These are phyloP conservation scores for Leishmania aethiopica DNA, from an alignment of 208 protist genomes.

Conservation along the genomic window DNA sequence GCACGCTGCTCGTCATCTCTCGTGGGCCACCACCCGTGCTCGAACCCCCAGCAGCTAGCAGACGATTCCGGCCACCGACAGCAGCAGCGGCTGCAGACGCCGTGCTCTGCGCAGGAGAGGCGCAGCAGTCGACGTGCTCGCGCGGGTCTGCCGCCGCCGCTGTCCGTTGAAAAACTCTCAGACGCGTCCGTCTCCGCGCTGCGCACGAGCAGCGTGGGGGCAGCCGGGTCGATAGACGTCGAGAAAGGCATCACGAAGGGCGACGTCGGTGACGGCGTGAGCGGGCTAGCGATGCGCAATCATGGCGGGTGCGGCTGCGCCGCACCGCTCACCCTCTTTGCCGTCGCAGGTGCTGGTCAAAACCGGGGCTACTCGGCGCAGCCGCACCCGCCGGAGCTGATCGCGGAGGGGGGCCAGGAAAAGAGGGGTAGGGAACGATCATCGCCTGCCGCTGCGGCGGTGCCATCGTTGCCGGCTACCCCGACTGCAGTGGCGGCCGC, in stretches of 20 bases:
- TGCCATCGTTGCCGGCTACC: background rate
- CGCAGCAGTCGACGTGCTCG: constrained; percentile 2
- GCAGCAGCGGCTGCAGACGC: background rate
- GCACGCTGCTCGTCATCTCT: background rate
- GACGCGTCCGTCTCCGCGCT: constrained; percentile 14
- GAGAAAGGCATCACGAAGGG: background rate
- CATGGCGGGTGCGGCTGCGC: background rate
- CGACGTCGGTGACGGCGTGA: background rate
- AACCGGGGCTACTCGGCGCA: constrained; percentile 14
- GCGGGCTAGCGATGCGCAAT: background rate
- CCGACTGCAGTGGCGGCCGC: background rate
- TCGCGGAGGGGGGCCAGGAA: background rate
- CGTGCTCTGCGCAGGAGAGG: background rate
- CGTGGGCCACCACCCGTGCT: background rate
- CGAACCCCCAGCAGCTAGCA: background rate
- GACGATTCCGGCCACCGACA: background rate
- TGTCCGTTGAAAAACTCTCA: constrained; percentile 23
- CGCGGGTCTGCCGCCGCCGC: constrained; percentile 20
- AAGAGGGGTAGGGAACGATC: background rate
- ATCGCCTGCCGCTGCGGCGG: background rate
- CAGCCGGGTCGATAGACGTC: background rate
- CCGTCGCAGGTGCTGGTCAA: background rate
- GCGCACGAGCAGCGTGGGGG: constrained; percentile 10
- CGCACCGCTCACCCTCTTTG: background rate
- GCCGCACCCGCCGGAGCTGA: background rate